Conservation (phyloP, 179 eudicot species). For the Heliamphora pulchella region DNA sequence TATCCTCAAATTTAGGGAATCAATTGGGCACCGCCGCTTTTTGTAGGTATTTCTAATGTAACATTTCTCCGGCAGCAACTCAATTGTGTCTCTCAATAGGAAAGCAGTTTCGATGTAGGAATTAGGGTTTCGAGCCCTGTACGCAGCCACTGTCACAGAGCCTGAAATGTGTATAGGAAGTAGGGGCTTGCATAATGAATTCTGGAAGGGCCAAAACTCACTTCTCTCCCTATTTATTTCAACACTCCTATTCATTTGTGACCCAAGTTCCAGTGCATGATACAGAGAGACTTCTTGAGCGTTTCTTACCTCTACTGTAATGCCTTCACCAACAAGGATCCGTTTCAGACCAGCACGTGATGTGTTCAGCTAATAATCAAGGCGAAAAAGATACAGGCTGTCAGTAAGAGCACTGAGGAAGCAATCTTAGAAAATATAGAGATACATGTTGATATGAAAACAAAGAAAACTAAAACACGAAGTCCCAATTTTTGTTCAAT, state of each 20-base stretch:
- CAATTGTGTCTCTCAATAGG: slow-evolving; percentile 30
- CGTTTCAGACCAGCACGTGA: slow-evolving; percentile 42
- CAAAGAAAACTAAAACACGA: neutral
- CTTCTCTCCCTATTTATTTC: slow-evolving; percentile 8
- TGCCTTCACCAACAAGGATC: slow-evolving; percentile 46
- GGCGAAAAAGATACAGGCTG: neutral
- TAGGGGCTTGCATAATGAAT: slow-evolving; percentile 27
- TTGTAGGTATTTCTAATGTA: slow-evolving; percentile 19
- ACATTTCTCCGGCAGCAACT: slow-evolving; percentile 48
- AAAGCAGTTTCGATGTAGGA: slow-evolving; percentile 23
- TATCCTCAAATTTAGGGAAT: slow-evolving; percentile 27
- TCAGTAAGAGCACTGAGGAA: slow-evolving; percentile 13
- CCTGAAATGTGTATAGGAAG: slow-evolving; percentile 45
- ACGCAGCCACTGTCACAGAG: slow-evolving; percentile 45
- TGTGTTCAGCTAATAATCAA: slow-evolving; percentile 34
- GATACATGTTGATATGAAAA: neutral
- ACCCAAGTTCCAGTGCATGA: slow-evolving; percentile 26
- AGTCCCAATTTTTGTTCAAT: neutral
- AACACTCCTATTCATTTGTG: slow-evolving; percentile 17
- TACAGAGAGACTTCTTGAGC: slow-evolving; percentile 40
- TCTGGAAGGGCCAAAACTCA: slow-evolving; percentile 22
- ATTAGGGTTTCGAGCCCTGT: slow-evolving; percentile 27
- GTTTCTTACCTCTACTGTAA: slow-evolving; percentile 40
- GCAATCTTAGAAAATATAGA: neutral
- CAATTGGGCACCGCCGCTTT: slow-evolving; percentile 24